Percentiles rank a stretch among this genome's conserved stretches.
phyloP scores from a whole-genome alignment of 352 stramenopile genomes.

The Pythium phragmiticola region DNA sequence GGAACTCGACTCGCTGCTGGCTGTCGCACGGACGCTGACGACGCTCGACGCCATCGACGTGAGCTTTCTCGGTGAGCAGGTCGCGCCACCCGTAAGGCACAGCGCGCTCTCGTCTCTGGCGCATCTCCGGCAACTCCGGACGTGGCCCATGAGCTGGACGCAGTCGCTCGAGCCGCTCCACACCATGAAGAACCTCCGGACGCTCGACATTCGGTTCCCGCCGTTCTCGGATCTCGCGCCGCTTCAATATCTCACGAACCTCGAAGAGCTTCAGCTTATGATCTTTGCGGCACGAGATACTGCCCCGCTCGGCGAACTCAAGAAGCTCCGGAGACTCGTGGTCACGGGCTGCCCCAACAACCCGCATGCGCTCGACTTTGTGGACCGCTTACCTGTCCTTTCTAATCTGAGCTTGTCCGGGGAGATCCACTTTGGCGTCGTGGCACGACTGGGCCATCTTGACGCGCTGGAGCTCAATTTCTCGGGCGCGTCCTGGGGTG shows the following conservation, averaged over 20 bases:
- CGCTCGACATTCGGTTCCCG: constrained; percentile 17
- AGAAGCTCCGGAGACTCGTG: constrained; percentile 13
- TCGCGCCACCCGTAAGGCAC: not conserved
- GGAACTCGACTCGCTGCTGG: constrained; percentile 12
- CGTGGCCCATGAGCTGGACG: constrained; percentile 22
- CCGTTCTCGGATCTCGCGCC: constrained; percentile 16
- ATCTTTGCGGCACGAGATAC: constrained; percentile 11
- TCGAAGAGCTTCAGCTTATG: constrained; percentile 16
- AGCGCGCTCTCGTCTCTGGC: not conserved
- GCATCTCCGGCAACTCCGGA: constrained; percentile 1
- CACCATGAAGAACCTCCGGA: constrained; percentile 1
- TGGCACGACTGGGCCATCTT: constrained; percentile 3
- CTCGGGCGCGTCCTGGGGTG: constrained; percentile 12
- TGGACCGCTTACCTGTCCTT: constrained; percentile 10
- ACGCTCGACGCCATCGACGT: constrained; percentile 19
- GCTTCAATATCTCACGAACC: constrained; percentile 7
- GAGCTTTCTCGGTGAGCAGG: constrained; percentile 1
- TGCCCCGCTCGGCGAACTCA: constrained; percentile 12
- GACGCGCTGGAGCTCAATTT: constrained; percentile 9
- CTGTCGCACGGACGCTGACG: constrained; percentile 8
- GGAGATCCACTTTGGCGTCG: constrained; percentile 11
- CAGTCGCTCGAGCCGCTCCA: constrained; percentile 15
- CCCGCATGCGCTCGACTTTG: constrained; percentile 11
- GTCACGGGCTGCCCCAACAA: constrained; percentile 13
- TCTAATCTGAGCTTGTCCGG: constrained; percentile 12